Evolutionary conservation across 139 green algal genomes (phyloP).

Genomic region (Chloropicon primus): DNA sequence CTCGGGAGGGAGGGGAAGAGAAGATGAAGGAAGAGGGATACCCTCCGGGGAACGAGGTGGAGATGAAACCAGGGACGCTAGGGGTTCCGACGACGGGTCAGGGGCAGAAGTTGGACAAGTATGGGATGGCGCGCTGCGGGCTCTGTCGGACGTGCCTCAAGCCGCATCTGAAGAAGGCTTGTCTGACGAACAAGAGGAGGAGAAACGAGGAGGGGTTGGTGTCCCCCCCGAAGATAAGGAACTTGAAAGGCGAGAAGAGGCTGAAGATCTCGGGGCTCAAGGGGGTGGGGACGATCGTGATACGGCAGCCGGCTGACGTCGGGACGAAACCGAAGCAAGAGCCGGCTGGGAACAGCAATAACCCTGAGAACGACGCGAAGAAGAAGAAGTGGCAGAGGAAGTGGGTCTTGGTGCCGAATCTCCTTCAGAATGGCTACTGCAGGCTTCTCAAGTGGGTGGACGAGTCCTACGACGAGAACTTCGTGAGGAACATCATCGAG

Average conservation of each 20-base stretch:
- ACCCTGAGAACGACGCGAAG: neutral
- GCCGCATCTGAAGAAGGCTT: conserved; percentile 2
- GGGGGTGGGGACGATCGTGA: neutral
- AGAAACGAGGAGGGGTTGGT: neutral
- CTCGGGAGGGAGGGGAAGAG: too few relatives aligned
- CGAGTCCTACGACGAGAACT: neutral
- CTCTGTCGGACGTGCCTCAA: neutral
- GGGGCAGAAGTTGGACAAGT: neutral
- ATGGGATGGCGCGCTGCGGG: neutral
- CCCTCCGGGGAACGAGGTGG: neutral
- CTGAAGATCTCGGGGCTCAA: neutral
- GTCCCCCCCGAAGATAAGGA: neutral
- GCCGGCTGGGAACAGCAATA: neutral
- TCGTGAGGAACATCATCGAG: neutral
- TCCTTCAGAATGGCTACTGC: neutral
- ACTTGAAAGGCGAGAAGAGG: neutral
- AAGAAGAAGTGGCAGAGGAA: neutral
- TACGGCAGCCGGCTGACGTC: neutral
- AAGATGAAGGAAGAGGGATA: neutral
- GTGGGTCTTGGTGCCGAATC: neutral
- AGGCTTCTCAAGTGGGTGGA: neutral
- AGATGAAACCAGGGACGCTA: neutral
- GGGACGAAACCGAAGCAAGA: neutral
- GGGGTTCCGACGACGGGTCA: neutral
- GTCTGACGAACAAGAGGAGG: conserved; percentile 1